Evolutionary conservation across 179 eudicot species (phyloP).

Genomic region (Silene coronaria): DNA sequence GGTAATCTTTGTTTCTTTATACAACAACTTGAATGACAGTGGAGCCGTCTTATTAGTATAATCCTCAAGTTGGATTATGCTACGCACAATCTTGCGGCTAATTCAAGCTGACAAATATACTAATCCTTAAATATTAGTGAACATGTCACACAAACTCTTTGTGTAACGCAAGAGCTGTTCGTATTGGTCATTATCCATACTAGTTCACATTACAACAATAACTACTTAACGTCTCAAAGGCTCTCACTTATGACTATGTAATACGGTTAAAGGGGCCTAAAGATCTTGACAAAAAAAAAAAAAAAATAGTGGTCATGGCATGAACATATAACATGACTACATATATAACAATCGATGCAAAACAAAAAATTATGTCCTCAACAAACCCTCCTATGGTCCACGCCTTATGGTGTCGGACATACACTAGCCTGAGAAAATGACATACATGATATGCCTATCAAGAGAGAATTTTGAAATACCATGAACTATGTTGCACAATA

Average conservation of each 20-base stretch:
- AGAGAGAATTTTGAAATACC: not conserved
- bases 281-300: not conserved
- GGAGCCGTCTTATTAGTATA: constrained; percentile 15
- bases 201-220: not conserved
- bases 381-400: not conserved
- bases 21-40: constrained; percentile 29
- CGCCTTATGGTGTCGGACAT: not conserved
- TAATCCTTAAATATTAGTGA: constrained; percentile 1
- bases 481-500: not conserved
- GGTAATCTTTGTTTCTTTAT: constrained; percentile 20
- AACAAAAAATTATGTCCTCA: not conserved
- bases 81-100: constrained; percentile 20
- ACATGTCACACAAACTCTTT: constrained; percentile 20
- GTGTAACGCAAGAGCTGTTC: constrained; percentile 21
- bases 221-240: constrained; percentile 7
- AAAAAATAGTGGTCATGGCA: not conserved
- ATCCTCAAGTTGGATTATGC: constrained; percentile 25
- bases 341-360: not conserved
- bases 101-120: not conserved
- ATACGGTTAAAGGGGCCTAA: not conserved
- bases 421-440: not conserved
- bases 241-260: not conserved
- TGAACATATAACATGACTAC: not conserved
- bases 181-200: constrained; percentile 14
- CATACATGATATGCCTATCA: not conserved